Base-by-base conservation (phyloP, 257 asterid genomes). In the Fraxinus americana region DNA sequence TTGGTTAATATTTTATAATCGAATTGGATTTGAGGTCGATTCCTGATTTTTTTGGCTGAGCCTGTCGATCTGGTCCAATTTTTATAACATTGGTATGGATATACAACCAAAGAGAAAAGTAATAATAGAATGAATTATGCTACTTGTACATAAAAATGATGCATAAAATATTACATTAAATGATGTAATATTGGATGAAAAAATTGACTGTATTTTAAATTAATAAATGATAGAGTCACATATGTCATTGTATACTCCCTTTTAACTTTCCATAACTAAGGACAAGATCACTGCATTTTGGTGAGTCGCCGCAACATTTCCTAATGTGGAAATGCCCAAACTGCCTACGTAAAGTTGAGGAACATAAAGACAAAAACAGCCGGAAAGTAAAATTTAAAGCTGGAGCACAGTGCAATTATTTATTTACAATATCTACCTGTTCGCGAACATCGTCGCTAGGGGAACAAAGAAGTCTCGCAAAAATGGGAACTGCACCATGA, bases 251-350 rank as follows among this genome's bases (percentile, higher is more conserved):
- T 29, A 29, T 29, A 29, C 1, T 29, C 30, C 1, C 30, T 78
- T 71, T 78, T 71, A 92, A 85, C 32, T 96, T 96, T 41, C 97
- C 98, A 73, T 85, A 79, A 77, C 82, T 82, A 43, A 94, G 98
- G 82, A 94, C 98, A 82, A 94, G 92, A 83, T 92, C 98, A 45
- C 97, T 97, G 74, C 95, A 94, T 75, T 87, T 91, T 12, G 98
- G 97, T 21, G 98, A 94, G 83, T 94, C 98, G 25, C 98, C 97
- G 97, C 96, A 80, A 94, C 89, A 54, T 94, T 94, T 32, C 98
- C 98, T 63, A 29, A 29, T 29, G 30, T 29, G 30, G 30, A 29
- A 94, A 83, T 0, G 97, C 98, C 98, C 98, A 94, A 72, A 92
- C 98, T 0, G 97, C 98, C 98, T 94, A 75, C 69, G 41, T 21